A percentile compares a stretch with the other conserved stretches of the same genome.
Evolutionary conservation across 2,329 filamentous ascomycete genomes (phyloP).

Genomic region (Exophiala calicioides): DNA sequence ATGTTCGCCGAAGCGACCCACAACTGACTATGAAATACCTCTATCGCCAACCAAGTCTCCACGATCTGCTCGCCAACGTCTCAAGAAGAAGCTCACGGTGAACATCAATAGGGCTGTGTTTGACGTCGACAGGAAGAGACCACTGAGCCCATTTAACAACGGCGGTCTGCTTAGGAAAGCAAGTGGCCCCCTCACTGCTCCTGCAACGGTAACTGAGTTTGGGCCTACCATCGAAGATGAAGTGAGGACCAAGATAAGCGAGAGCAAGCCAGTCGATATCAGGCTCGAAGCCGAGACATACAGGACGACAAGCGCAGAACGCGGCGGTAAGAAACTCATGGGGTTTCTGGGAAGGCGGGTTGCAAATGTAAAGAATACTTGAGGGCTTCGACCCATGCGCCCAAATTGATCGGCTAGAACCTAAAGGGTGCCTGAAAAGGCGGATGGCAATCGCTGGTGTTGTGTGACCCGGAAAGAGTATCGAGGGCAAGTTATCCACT

Average conservation of each 20-base stretch:
- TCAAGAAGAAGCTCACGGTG: conserved; percentile 26
- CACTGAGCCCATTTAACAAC: conserved; percentile 30
- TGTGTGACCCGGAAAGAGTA: too few species aligned
- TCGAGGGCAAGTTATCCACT: too few species aligned
- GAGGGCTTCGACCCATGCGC: background rate
- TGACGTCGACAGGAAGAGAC: conserved; percentile 18
- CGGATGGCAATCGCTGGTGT: too few species aligned
- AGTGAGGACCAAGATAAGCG: conserved; percentile 7
- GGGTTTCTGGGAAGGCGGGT: conserved; percentile 25
- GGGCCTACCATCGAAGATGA: conserved; percentile 25
- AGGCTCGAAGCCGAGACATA: conserved; percentile 3
- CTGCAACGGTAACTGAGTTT: conserved; percentile 25
- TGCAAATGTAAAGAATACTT: conserved; percentile 8
- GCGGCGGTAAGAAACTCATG: conserved; percentile 24
- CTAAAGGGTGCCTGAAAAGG: too few species aligned
- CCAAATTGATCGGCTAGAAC: too few species aligned
- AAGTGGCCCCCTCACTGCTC: conserved; percentile 15
- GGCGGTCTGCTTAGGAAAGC: conserved; percentile 28
- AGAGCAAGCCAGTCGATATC: background rate
- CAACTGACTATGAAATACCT: conserved; percentile 11
- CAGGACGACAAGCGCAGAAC: conserved; percentile 22
- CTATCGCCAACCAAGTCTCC: conserved; percentile 19
- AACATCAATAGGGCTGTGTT: conserved; percentile 22
- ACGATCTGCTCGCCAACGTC: conserved; percentile 11
- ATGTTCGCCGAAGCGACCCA: background rate